Evolutionary conservation across 1,139 yeast genomes (phyloP).

Genomic region (Pneumocystis carinii): DNA sequence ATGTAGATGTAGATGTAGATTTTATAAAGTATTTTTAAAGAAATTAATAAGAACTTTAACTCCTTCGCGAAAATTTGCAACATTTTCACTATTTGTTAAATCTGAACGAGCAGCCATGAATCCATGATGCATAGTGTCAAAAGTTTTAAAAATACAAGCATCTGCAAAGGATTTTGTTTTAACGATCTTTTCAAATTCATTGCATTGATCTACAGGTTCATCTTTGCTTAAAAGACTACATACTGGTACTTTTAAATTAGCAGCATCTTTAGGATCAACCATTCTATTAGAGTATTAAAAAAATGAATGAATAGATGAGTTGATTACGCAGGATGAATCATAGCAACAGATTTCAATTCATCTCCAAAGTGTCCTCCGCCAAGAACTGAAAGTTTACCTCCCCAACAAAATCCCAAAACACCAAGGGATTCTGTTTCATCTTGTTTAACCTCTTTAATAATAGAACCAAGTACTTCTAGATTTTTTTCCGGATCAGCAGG

Average conservation of each 20-base stretch:
- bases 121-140: constrained; percentile 1
- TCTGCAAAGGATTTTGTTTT: not conserved
- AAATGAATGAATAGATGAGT: not conserved
- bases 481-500: not conserved
- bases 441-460: not conserved
- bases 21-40: not conserved
- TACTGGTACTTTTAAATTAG: not conserved
- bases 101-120: constrained; percentile 3
- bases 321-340: constrained; percentile 1
- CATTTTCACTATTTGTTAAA: not conserved
- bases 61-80: not conserved
- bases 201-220: not conserved
- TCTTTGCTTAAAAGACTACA: not conserved
- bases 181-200: not conserved
- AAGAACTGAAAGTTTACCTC: not conserved
- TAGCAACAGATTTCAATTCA: not conserved
- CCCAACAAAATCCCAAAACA: constrained; percentile 4
- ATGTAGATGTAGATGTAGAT: not conserved
- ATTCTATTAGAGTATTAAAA: not conserved
- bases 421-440: not conserved
- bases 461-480: not conserved
- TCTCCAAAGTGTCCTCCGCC: not conserved
- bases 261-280: not conserved
- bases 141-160: not conserved
- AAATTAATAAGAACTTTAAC: not conserved